Percentiles rank a stretch among this genome's conserved stretches.
phyloP scores from a whole-genome alignment of 805 yeast species.

The Lipomyces spencermartinsiae region DNA sequence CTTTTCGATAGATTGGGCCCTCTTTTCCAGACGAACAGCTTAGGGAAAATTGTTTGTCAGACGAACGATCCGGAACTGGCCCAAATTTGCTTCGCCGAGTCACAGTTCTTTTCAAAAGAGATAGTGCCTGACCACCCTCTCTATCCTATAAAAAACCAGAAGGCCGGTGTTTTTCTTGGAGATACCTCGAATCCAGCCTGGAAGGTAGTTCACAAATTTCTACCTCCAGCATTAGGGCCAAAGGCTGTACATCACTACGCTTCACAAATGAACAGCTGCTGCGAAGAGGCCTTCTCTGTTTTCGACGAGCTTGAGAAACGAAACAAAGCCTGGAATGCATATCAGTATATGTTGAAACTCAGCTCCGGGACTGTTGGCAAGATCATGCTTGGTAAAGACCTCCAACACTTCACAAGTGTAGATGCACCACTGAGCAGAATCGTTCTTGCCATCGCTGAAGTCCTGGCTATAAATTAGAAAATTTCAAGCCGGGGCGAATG shows the following conservation, averaged over 20 bases:
- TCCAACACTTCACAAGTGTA: neutral
- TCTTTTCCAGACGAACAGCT: neutral
- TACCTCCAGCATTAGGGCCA: neutral
- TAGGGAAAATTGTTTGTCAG: neutral
- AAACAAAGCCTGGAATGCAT: neutral
- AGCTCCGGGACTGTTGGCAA: neutral
- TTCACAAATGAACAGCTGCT: neutral
- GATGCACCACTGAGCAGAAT: neutral
- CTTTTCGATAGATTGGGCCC: neutral
- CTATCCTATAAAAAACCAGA: neutral
- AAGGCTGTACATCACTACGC: constrained; percentile 1
- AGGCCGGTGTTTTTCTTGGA: neutral
- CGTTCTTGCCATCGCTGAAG: neutral
- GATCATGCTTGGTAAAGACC: neutral
- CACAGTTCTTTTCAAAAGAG: neutral
- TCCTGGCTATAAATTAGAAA: neutral
- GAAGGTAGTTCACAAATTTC: neutral
- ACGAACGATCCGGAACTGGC: neutral
- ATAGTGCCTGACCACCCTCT: neutral
- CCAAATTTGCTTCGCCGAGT: neutral
- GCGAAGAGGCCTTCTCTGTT: neutral
- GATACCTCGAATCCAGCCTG: neutral
- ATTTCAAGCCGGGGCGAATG: neutral
- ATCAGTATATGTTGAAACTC: neutral
- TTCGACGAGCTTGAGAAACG: neutral